phyloP scores from a whole-genome alignment of 2,329 filamentous ascomycete genomes.

The Curvularia sp. region DNA sequence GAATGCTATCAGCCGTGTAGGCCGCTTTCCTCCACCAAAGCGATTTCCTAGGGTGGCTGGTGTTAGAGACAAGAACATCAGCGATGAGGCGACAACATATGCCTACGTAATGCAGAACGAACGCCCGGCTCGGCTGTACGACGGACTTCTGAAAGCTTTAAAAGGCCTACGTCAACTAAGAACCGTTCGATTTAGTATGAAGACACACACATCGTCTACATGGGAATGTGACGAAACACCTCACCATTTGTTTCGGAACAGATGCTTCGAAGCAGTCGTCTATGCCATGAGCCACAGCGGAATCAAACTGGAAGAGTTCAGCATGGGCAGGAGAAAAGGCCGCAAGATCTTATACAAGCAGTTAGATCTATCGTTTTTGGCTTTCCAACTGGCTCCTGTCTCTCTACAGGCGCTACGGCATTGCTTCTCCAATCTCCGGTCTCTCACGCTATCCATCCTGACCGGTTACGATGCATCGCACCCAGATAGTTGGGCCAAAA shows the following conservation, averaged over 20 bases:
- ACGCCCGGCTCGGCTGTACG: slow-evolving; percentile 27
- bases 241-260: slow-evolving; percentile 28
- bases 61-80: slow-evolving; percentile 27
- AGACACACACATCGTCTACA: slow-evolving; percentile 16
- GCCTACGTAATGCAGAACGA: slow-evolving; percentile 28
- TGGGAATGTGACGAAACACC: slow-evolving; percentile 18
- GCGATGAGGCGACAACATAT: slow-evolving; percentile 31
- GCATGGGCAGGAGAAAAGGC: slow-evolving; percentile 26
- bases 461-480: slow-evolving; percentile 21
- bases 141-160: slow-evolving; percentile 31
- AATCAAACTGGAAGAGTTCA: slow-evolving; percentile 31
- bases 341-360: slow-evolving; percentile 18
- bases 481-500: slow-evolving; percentile 33
- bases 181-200: slow-evolving; percentile 29
- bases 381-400: slow-evolving; percentile 22
- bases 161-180: slow-evolving; percentile 27
- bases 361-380: slow-evolving; percentile 24
- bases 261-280: slow-evolving; percentile 35
- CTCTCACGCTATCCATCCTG: slow-evolving; percentile 31
- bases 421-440: slow-evolving; percentile 24
- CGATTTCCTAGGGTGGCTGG: slow-evolving; percentile 33
- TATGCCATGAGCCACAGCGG: slow-evolving; percentile 32
- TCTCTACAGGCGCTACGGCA: slow-evolving; percentile 21
- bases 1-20: slow-evolving; percentile 30
- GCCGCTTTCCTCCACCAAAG: slow-evolving; percentile 40